phyloP scores from a whole-genome alignment of 2,329 filamentous ascomycete species.

The Hypoxylon rubiginosum region DNA sequence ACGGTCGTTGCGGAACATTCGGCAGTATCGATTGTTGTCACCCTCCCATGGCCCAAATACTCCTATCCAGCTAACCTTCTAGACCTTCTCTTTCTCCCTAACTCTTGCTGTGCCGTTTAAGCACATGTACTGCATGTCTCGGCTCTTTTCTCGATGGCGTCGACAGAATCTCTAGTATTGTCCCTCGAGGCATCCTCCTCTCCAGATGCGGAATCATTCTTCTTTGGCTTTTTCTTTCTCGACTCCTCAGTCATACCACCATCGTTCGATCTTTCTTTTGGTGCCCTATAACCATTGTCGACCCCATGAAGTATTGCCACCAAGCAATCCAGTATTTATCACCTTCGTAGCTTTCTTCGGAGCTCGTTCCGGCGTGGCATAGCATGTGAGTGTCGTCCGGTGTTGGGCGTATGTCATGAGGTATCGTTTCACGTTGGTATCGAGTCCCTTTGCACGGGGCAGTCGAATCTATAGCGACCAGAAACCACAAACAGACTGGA shows the following conservation, averaged over 20 bases:
- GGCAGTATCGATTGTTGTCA: not conserved
- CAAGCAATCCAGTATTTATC: not conserved
- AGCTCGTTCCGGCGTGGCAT: conserved; percentile 12
- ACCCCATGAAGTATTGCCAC: not conserved
- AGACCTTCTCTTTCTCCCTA: not conserved
- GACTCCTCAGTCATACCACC: not conserved
- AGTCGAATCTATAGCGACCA: not conserved
- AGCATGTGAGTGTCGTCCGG: conserved; percentile 15
- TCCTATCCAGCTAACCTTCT: not conserved
- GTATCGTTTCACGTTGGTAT: not conserved
- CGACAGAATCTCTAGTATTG: not conserved
- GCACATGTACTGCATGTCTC: not conserved
- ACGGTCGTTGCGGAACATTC: not conserved
- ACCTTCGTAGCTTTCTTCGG: conserved; percentile 5
- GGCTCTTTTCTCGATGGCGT: not conserved
- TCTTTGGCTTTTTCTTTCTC: conserved; percentile 5
- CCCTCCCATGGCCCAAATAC: not conserved
- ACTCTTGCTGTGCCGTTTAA: not conserved
- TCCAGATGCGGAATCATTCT: conserved; percentile 12
- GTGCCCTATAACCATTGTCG: not conserved
- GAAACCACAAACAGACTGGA: conserved; percentile 5
- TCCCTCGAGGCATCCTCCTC: not conserved
- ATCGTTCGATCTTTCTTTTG: not conserved
- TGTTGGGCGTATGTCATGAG: conserved; percentile 18
- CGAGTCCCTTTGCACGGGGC: not conserved